These are phyloP conservation scores for Hansenula lynferdii DNA, from an alignment of 1,139 yeast species.

Conservation along the genomic window DNA sequence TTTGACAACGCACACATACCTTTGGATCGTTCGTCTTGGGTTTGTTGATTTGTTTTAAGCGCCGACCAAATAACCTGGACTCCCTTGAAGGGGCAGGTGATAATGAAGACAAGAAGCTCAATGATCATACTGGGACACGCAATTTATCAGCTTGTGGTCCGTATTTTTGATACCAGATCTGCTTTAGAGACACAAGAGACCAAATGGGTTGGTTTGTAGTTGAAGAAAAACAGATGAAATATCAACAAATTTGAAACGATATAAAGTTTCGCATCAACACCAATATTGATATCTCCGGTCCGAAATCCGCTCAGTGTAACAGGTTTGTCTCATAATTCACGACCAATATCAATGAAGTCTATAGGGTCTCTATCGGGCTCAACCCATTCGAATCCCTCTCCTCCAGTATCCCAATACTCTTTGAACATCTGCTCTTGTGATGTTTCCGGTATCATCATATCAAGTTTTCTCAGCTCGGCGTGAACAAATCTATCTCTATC, in stretches of 20 bases:
- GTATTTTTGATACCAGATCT: too few relatives aligned
- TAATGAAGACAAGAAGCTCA: not conserved
- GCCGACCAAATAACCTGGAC: not conserved
- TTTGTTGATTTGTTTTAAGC: not conserved
- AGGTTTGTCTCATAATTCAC: not conserved
- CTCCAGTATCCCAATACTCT: slow-evolving; percentile 76
- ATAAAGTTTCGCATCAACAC: not conserved
- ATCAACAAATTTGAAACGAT: not conserved
- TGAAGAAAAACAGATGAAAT: too few relatives aligned
- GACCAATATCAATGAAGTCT: slow-evolving; percentile 25
- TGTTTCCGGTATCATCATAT: slow-evolving; percentile 1
- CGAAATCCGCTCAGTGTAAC: not conserved
- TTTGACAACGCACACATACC: slow-evolving; percentile 1
- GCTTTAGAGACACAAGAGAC: too few relatives aligned
- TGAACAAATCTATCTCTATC: not conserved
- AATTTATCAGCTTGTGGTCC: too few relatives aligned
- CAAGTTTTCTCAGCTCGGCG: slow-evolving; percentile 4
- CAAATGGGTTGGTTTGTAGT: too few relatives aligned
- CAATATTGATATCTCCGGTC: not conserved
- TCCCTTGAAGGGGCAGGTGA: not conserved
- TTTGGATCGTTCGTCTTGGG: not conserved
- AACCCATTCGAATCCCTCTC: slow-evolving; percentile 73
- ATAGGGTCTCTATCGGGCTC: slow-evolving; percentile 84
- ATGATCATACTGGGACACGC: not conserved
- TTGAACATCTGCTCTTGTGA: slow-evolving; percentile 53